Evolutionary conservation across 305 asterid genomes (phyloP).

Genomic region (Nicotiana rustica): DNA sequence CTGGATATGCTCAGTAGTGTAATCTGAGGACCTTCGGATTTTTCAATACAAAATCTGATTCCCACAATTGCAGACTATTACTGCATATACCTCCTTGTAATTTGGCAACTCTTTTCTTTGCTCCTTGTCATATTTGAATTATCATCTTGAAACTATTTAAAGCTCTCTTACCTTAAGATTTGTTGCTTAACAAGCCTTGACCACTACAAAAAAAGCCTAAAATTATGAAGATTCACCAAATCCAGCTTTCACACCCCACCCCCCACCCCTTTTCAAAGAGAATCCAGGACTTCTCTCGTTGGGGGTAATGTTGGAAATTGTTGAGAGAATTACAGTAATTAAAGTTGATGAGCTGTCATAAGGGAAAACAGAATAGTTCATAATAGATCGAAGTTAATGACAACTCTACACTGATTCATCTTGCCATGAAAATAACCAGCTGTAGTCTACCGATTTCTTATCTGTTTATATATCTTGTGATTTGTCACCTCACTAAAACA

Average conservation of each 20-base stretch:
- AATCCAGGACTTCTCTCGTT: not conserved
- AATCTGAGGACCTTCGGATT: slow-evolving; percentile 15
- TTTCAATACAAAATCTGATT: slow-evolving; percentile 7
- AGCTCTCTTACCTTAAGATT: not conserved
- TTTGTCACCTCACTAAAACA: not conserved
- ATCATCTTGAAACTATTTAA: slow-evolving; percentile 8
- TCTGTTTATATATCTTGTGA: slow-evolving; percentile 8
- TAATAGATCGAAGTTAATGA: slow-evolving; percentile 12
- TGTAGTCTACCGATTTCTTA: not conserved
- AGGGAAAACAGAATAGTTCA: slow-evolving; percentile 16
- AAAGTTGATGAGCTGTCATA: slow-evolving; percentile 19
- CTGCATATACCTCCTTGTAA: not conserved
- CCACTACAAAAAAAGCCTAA: not conserved
- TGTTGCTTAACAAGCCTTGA: slow-evolving; percentile 1
- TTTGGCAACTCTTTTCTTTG: slow-evolving; percentile 11
- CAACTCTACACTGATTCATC: slow-evolving; percentile 18
- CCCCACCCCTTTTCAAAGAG: not conserved
- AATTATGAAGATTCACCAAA: slow-evolving; percentile 17
- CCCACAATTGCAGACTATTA: slow-evolving; percentile 21
- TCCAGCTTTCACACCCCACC: not conserved
- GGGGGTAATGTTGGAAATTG: not conserved
- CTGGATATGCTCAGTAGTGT: slow-evolving; percentile 8
- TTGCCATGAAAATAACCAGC: slow-evolving; percentile 11
- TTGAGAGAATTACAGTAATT: not conserved
- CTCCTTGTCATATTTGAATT: not conserved